These are phyloP conservation scores for Tetrapyrgos nigripes DNA, from an alignment of 1,284 basidiomycete genomes.

Conservation along the genomic window DNA sequence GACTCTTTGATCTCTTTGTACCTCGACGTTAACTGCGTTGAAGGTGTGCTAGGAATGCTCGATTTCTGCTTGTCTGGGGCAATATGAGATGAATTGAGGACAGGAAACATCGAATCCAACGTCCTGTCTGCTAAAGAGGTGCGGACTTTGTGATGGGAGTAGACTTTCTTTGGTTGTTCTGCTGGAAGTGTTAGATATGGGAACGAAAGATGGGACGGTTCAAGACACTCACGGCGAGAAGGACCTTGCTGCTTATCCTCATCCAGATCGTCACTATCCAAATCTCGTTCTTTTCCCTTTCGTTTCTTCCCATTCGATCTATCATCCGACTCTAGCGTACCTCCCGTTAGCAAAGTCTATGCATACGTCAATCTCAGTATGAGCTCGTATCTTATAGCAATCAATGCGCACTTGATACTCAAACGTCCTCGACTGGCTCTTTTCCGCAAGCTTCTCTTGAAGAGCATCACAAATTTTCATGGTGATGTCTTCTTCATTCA, in stretches of 20 bases:
- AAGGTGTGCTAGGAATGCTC: neutral
- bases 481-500: conserved; percentile 91
- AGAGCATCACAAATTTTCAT: conserved; percentile 81
- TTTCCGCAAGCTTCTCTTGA: conserved; percentile 67
- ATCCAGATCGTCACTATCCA: conserved; percentile 24
- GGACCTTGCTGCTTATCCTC: conserved; percentile 41
- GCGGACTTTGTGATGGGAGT: conserved; percentile 91
- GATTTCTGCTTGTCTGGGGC: conserved; percentile 18
- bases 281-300: conserved; percentile 52
- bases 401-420: conserved; percentile 73
- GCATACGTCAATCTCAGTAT: neutral
- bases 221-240: neutral
- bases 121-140: conserved; percentile 90
- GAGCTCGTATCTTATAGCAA: neutral
- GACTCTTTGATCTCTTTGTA: conserved; percentile 77
- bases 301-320: conserved; percentile 41
- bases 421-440: conserved; percentile 78
- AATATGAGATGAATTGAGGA: conserved; percentile 57
- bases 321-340: conserved; percentile 39
- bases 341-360: conserved; percentile 70
- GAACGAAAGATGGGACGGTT: neutral
- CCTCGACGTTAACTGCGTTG: conserved; percentile 28
- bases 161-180: conserved; percentile 41
- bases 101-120: conserved; percentile 91
- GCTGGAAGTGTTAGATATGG: conserved; percentile 1